phyloP scores from a whole-genome alignment of 768 basidiomycete genomes.

The Russula sp. region DNA sequence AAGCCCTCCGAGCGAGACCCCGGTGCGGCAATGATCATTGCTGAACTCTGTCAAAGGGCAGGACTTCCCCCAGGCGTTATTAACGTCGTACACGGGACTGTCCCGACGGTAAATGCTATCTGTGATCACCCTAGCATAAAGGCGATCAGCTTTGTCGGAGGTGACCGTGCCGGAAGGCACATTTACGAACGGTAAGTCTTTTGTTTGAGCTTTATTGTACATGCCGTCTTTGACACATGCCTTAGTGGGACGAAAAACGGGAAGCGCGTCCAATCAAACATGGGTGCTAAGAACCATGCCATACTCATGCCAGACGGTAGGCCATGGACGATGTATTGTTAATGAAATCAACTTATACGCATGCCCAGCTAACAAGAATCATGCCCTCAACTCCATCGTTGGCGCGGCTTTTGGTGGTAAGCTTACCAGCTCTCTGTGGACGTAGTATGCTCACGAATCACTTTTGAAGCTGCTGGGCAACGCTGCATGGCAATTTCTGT shows the following conservation, averaged over 20 bases:
- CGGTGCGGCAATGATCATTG: conserved; percentile 96
- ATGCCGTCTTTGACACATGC: conserved; percentile 18
- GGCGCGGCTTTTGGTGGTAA: conserved; percentile 91
- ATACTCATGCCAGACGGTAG: conserved; percentile 91
- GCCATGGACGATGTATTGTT: conserved; percentile 26
- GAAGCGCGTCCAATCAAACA: conserved; percentile 64
- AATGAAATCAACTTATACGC: conserved; percentile 3
- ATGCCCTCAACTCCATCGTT: conserved; percentile 85
- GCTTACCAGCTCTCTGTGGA: conserved; percentile 25
- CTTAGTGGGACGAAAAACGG: conserved; percentile 76
- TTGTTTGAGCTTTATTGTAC: not conserved
- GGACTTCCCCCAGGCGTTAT: conserved; percentile 85
- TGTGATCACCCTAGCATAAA: conserved; percentile 90
- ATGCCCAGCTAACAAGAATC: conserved; percentile 80
- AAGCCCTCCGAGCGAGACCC: conserved; percentile 98
- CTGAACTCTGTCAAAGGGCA: conserved; percentile 87
- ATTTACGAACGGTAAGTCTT: conserved; percentile 76
- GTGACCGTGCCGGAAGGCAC: conserved; percentile 87
- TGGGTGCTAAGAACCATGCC: conserved; percentile 98
- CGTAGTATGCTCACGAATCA: conserved; percentile 31
- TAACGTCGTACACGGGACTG: conserved; percentile 88
- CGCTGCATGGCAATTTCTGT: conserved; percentile 97
- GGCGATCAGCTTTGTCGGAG: conserved; percentile 96
- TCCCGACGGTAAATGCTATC: conserved; percentile 87
- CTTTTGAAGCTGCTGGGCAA: conserved; percentile 78